Evolutionary conservation across 2,329 filamentous ascomycete species (phyloP).

Genomic region (Neonectria ditissima): DNA sequence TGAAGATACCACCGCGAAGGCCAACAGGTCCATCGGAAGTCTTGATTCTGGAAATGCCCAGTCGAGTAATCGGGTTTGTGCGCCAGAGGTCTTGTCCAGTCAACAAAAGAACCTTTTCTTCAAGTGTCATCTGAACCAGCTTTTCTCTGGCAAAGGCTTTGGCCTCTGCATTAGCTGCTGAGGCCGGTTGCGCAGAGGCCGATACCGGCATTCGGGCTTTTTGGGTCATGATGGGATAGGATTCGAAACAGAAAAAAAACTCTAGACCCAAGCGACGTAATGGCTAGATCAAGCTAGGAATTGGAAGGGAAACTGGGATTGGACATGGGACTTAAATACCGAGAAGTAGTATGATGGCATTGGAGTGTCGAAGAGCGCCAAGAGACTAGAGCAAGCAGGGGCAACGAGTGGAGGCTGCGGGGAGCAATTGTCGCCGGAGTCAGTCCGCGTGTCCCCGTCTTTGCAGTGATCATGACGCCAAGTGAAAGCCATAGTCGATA

Average conservation of each 20-base stretch:
- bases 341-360: neutral
- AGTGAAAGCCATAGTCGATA: too few relatives aligned
- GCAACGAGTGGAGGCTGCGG: neutral
- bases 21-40: conserved; percentile 29
- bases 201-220: neutral
- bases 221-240: neutral
- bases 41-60: conserved; percentile 28
- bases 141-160: conserved; percentile 16
- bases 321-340: conserved; percentile 2
- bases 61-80: conserved; percentile 15
- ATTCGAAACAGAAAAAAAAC: neutral
- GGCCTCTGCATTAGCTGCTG: neutral
- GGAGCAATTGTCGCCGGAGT: conserved; percentile 3
- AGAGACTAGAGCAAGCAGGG: neutral
- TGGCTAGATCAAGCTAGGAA: neutral
- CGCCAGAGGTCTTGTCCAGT: conserved; percentile 23
- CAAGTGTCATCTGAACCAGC: conserved; percentile 23
- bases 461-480: too few relatives aligned
- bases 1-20: conserved; percentile 30
- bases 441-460: conserved; percentile 16
- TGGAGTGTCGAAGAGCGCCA: neutral
- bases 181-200: neutral
- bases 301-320: conserved; percentile 7
- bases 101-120: conserved; percentile 28
- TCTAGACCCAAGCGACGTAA: neutral